Percentiles rank a stretch among this genome's conserved stretches.
Evolutionary conservation across 139 green algal genomes (phyloP).

Genomic region (Chlamydomonas sphaeroides): DNA sequence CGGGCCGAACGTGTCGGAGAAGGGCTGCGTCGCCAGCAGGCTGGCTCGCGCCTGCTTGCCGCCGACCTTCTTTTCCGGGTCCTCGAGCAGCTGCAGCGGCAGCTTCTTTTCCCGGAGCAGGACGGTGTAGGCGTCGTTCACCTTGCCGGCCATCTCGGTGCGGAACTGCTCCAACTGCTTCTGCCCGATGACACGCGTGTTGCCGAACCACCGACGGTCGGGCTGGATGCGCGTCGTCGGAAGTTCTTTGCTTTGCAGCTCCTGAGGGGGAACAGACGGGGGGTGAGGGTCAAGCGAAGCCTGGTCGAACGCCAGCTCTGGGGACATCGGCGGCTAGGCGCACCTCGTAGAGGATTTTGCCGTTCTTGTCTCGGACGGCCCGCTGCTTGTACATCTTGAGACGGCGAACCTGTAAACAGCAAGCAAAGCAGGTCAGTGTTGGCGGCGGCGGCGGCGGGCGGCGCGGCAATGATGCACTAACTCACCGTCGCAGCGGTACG

Average conservation of each 20-base stretch:
- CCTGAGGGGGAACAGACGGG: slow-evolving; percentile 54
- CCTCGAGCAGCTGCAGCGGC: slow-evolving; percentile 91
- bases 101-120: slow-evolving; percentile 96
- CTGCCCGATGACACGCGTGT: slow-evolving; percentile 96
- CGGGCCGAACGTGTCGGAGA: slow-evolving; percentile 87
- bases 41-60: slow-evolving; percentile 65
- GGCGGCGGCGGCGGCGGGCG: background rate
- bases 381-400: slow-evolving; percentile 97
- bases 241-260: slow-evolving; percentile 94
- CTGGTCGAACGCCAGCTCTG: too few relatives aligned
- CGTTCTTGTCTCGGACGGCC: slow-evolving; percentile 90
- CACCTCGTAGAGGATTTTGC: slow-evolving; percentile 85
- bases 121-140: slow-evolving; percentile 93
- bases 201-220: slow-evolving; percentile 96
- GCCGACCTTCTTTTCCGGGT: slow-evolving; percentile 78
- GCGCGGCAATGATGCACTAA: background rate
- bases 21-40: slow-evolving; percentile 89
- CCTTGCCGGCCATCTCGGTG: slow-evolving; percentile 93
- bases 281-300: background rate
- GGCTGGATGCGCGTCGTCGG: slow-evolving; percentile 96
- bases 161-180: slow-evolving; percentile 96
- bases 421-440: background rate
- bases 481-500: slow-evolving; percentile 84
- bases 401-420: slow-evolving; percentile 76
- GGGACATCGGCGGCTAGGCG: background rate